Conservation (phyloP, 83 land plant species). For the Picea engelmannii region DNA sequence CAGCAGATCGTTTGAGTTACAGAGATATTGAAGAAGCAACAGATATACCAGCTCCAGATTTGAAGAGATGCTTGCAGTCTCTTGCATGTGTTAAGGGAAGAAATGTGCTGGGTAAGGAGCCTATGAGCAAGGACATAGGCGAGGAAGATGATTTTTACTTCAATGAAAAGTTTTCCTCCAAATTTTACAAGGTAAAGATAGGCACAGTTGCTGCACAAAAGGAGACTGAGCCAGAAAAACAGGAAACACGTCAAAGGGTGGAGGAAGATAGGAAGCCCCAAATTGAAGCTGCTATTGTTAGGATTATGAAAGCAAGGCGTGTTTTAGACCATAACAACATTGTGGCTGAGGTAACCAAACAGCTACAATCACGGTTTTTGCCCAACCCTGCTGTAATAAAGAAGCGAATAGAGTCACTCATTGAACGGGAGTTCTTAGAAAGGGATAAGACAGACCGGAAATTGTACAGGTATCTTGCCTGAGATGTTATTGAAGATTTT, state of each 20-base stretch:
- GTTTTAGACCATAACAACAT: slow-evolving; percentile 91
- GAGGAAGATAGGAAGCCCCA: slow-evolving; percentile 99
- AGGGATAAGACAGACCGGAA: slow-evolving; percentile 85
- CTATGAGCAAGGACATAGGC: slow-evolving; percentile 94
- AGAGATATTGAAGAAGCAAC: slow-evolving; percentile 91
- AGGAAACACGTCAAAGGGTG: slow-evolving; percentile 95
- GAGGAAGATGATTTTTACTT: slow-evolving; percentile 83
- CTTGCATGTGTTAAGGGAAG: slow-evolving; percentile 95
- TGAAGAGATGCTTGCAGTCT: slow-evolving; percentile 91
- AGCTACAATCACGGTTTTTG: slow-evolving; percentile 89
- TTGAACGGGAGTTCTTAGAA: slow-evolving; percentile 95
- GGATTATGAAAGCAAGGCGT: slow-evolving; percentile 94
- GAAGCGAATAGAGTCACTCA: slow-evolving; percentile 92
- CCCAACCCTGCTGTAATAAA: slow-evolving; percentile 92
- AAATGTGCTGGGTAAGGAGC: slow-evolving; percentile 91
- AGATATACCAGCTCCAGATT: slow-evolving; percentile 80
- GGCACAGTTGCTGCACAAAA: slow-evolving; percentile 95
- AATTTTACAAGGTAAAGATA: slow-evolving; percentile 91
- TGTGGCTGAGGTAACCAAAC: slow-evolving; percentile 93
- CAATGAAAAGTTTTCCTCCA: slow-evolving; percentile 88
- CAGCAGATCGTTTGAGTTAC: slow-evolving; percentile 67
- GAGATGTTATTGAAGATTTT: slow-evolving; percentile 6
- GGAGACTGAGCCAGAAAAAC: slow-evolving; percentile 97
- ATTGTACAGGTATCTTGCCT: slow-evolving; percentile 93
- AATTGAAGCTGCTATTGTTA: slow-evolving; percentile 97